phyloP scores from a whole-genome alignment of 345 rosid species.

The Populus pruinosa region DNA sequence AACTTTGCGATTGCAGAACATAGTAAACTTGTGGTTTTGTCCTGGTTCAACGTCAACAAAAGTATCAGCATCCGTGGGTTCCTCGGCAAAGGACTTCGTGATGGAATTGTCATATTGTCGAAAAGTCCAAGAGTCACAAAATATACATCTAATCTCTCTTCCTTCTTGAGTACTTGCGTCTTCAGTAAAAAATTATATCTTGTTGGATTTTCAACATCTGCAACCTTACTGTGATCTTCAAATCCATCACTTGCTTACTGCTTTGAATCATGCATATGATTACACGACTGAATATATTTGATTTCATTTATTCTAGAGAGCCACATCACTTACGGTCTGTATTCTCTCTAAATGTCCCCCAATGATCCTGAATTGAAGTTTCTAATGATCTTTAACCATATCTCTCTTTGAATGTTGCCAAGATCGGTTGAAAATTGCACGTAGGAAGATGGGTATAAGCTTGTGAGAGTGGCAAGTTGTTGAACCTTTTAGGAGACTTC shows the following conservation, averaged over 20 bases:
- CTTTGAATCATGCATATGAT: neutral
- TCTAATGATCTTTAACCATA: neutral
- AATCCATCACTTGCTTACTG: neutral
- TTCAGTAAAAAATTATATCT: neutral
- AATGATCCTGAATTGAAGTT: neutral
- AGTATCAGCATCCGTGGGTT: constrained; percentile 53
- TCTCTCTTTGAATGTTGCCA: neutral
- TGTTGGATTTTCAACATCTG: constrained; percentile 1
- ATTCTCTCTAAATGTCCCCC: neutral
- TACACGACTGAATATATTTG: neutral
- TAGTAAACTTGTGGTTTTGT: constrained; percentile 71
- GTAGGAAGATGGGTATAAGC: neutral
- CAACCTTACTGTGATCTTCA: neutral
- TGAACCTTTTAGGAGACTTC: neutral
- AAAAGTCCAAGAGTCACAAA: constrained; percentile 30
- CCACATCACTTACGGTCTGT: neutral
- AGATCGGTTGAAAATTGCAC: neutral
- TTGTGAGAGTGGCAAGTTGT: neutral
- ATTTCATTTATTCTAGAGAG: neutral
- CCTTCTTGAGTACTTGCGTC: constrained; percentile 2
- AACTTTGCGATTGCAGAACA: constrained; percentile 43
- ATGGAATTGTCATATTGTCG: constrained; percentile 75
- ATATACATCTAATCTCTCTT: neutral
- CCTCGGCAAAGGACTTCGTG: constrained; percentile 73
- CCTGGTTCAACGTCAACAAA: constrained; percentile 45